A percentile compares a stretch with the other conserved stretches of the same genome.
phyloP scores from a whole-genome alignment of 2,329 filamentous ascomycete species.

The Xylaria sp. region DNA sequence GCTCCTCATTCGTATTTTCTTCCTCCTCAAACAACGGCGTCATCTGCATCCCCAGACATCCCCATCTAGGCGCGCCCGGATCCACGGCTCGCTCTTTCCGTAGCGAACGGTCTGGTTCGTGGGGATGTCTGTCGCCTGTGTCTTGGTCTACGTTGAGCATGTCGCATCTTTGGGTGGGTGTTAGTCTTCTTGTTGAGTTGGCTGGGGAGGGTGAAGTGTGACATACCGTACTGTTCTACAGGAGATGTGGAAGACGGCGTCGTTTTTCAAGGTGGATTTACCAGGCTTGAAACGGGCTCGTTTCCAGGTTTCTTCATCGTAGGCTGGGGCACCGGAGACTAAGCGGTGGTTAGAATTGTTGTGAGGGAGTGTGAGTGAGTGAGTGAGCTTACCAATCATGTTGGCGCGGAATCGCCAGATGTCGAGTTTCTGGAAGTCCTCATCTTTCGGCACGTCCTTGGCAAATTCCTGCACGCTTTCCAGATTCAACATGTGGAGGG shows the following conservation, averaged over 20 bases:
- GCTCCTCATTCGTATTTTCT: slow-evolving; percentile 5
- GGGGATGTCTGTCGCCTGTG: slow-evolving; percentile 50
- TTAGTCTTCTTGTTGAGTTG: slow-evolving; percentile 1
- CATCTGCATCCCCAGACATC: slow-evolving; percentile 62
- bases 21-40: slow-evolving; percentile 47
- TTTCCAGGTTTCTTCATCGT: slow-evolving; percentile 67
- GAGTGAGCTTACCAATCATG: slow-evolving; percentile 54
- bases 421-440: slow-evolving; percentile 48
- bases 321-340: slow-evolving; percentile 59
- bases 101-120: slow-evolving; percentile 55
- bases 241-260: slow-evolving; percentile 47
- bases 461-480: slow-evolving; percentile 59
- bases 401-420: slow-evolving; percentile 65
- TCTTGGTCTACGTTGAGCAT: slow-evolving; percentile 64
- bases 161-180: slow-evolving; percentile 51
- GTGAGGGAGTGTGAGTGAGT: background rate
- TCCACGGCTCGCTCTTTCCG: slow-evolving; percentile 56
- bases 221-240: slow-evolving; percentile 59
- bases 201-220: background rate
- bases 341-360: background rate
- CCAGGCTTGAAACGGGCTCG: slow-evolving; percentile 49
- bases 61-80: slow-evolving; percentile 48
- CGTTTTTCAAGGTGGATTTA: slow-evolving; percentile 42
- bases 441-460: slow-evolving; percentile 47
- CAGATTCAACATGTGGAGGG: slow-evolving; percentile 63